These are phyloP conservation scores for Kickxella alabastrina DNA, from an alignment of 192 early-diverging fungal genomes.

Conservation along the genomic window DNA sequence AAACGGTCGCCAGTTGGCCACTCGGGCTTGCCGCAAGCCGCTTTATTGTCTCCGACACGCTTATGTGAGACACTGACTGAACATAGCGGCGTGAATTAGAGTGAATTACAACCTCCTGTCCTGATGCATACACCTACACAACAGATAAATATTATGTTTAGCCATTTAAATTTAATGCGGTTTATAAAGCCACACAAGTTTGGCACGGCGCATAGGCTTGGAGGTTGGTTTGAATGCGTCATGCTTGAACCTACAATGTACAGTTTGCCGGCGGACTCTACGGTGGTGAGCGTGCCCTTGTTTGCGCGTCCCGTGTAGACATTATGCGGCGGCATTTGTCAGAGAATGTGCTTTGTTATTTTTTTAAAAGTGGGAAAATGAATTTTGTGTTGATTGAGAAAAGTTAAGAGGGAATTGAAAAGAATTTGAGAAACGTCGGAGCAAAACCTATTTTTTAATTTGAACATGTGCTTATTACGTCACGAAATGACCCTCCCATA, in stretches of 20 bases:
- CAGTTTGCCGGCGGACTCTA: background rate
- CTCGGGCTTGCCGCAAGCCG: constrained; percentile 5
- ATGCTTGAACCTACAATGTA: constrained; percentile 53
- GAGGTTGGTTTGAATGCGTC: background rate
- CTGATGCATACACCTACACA: constrained; percentile 45
- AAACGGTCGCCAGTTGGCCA: constrained; percentile 23
- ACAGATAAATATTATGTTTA: no score
- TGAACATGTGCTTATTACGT: no score
- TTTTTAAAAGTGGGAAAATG: background rate
- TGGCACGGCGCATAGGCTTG: background rate
- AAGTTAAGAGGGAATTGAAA: background rate
- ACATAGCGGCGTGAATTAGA: constrained; percentile 14
- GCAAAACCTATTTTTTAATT: no score
- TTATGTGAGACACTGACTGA: constrained; percentile 21
- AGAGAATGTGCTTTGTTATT: no score
- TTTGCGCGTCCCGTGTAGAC: constrained; percentile 49
- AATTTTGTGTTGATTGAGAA: background rate
- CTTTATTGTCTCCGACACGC: constrained; percentile 11
- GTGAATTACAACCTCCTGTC: constrained; percentile 39
- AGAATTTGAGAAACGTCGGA: constrained; percentile 3
- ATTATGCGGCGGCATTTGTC: constrained; percentile 34
- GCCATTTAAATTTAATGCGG: no score
- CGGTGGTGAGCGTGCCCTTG: constrained; percentile 18
- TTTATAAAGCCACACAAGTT: no score
- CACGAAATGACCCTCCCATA: no score